Evolutionary conservation across 1,284 basidiomycete genomes (phyloP), one percentile per base, ranked within the genome.

Genomic region (Stereum hirsutum): DNA sequence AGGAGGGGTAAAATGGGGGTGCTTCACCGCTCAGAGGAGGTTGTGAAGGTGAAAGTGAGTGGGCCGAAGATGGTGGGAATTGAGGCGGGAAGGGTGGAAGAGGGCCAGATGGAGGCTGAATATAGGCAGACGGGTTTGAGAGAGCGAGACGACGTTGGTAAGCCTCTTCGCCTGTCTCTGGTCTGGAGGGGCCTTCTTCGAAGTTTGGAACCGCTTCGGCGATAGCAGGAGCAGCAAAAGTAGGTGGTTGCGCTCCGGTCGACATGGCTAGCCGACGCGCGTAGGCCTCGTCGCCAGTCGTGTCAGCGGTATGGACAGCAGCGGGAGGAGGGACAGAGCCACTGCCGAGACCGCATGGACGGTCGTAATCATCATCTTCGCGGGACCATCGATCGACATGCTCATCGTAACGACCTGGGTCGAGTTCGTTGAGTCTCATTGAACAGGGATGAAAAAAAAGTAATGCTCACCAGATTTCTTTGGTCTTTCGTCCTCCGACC

Each of bases 401-500:
- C 15, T 76, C 74, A 27, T 72, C 74, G 49, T 67, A 82, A 45
- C 75, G 72, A 20, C 80, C 81, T 84, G 27, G 40, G 23, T n/a
- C n/a, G n/a, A n/a, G n/a, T n/a, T n/a, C n/a, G n/a, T n/a, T 17
- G 30, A 36, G 5, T 39, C 12, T 39, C 3, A 6, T 12, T 25
- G 10, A 23, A 10, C 17, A 31, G 47, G 20, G 4, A 38, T 38
- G 23, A 40, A 28, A 25, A 15, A 5, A 44, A 27, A 15, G 12
- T n/a, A 3, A 12, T n/a, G 59, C 66, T 41, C 53, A 83, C 86
- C 84, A 47, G 78, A 64, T 58, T 89, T 89, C 40, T 74, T 70
- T 7, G 85, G 84, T 21, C 80, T 67, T 42, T 81, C 79, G 31
- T 81, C 80, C 40, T 85, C 83, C 23, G 78, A 81, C 15, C 62